phyloP scores from a whole-genome alignment of 2,329 filamentous ascomycete genomes.

The Tolypocladium album region DNA sequence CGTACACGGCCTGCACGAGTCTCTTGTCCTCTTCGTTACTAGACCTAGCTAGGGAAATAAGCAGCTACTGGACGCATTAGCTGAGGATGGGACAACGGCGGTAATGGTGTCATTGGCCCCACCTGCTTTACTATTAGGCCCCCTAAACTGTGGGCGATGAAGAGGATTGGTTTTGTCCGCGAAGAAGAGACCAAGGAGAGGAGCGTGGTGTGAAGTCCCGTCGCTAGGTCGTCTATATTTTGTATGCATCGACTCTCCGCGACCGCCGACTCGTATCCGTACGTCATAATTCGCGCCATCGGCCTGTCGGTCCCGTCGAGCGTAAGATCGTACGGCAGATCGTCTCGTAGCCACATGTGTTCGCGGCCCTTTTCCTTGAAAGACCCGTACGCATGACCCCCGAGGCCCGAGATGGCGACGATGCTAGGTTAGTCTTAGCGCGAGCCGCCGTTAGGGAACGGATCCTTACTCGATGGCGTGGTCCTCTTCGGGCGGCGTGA shows the following conservation, averaged over 20 bases:
- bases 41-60: too few species aligned
- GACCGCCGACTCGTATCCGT: background rate
- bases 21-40: too few species aligned
- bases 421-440: background rate
- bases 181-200: background rate
- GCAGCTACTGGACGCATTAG: too few species aligned
- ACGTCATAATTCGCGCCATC: background rate
- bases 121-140: too few species aligned
- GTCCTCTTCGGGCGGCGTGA: background rate
- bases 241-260: background rate
- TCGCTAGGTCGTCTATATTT: background rate
- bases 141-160: too few species aligned
- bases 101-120: background rate
- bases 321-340: background rate
- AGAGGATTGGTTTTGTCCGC: background rate
- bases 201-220: background rate
- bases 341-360: background rate
- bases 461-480: background rate
- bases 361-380: background rate
- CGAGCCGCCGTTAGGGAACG: background rate
- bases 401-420: background rate
- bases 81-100: too few species aligned
- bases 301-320: background rate
- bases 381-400: background rate
- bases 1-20: too few species aligned